Evolutionary conservation across 1,139 yeast genomes (phyloP).

Genomic region (Nakaseomyces bracarensis): DNA sequence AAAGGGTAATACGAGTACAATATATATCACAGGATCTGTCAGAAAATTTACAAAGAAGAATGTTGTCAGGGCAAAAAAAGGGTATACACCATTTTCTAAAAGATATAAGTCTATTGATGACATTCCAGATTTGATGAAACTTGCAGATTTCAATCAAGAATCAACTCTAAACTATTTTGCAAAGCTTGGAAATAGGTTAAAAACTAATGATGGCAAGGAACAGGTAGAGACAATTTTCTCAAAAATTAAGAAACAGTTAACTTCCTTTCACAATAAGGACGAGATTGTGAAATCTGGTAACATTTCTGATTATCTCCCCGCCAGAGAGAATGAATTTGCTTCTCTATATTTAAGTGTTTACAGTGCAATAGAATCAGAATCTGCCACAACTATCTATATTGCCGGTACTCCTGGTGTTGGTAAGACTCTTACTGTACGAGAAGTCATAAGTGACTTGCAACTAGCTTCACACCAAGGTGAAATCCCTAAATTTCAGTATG

Average conservation of each 20-base stretch:
- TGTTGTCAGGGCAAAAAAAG: slow-evolving; percentile 31
- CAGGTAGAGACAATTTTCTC: slow-evolving; percentile 31
- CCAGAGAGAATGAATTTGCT: slow-evolving; percentile 83
- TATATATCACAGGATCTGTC: slow-evolving; percentile 10
- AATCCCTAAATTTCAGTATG: slow-evolving; percentile 53
- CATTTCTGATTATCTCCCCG: slow-evolving; percentile 47
- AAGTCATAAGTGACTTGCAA: slow-evolving; percentile 64
- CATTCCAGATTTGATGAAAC: slow-evolving; percentile 28
- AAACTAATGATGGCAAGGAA: slow-evolving; percentile 23
- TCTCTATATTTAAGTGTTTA: slow-evolving; percentile 65
- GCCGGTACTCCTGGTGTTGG: slow-evolving; percentile 99
- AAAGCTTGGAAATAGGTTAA: slow-evolving; percentile 24
- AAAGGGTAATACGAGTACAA: slow-evolving; percentile 1
- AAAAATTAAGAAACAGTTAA: slow-evolving; percentile 29
- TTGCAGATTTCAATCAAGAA: slow-evolving; percentile 24
- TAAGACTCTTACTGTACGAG: slow-evolving; percentile 87
- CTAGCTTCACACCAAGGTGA: slow-evolving; percentile 40
- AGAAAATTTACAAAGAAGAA: slow-evolving; percentile 30
- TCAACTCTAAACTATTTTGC: slow-evolving; percentile 22
- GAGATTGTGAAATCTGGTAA: slow-evolving; percentile 26
- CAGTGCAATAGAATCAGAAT: slow-evolving; percentile 58
- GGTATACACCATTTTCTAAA: slow-evolving; percentile 32
- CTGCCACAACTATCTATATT: slow-evolving; percentile 80
- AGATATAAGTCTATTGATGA: slow-evolving; percentile 25
- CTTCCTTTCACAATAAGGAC: slow-evolving; percentile 30